Evolutionary conservation across 306 rosid genomes (phyloP), one percentile per base, ranked within the genome.

Genomic region (Citrullus mucosospermus): DNA sequence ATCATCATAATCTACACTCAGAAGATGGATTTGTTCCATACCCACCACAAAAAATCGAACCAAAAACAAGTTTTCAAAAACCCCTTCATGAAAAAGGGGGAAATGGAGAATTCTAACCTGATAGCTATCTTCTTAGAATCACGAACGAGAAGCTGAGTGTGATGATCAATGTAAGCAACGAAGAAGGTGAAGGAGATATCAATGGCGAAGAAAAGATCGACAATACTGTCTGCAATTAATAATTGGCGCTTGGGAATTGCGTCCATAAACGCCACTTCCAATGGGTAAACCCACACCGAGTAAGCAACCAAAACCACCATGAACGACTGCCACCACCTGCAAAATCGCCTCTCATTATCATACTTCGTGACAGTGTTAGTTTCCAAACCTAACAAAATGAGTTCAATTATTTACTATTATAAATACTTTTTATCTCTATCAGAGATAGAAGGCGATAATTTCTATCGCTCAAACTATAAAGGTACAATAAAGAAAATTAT

Each of bases 241-340:
- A 92, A 63, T 68, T 83, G 75, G 8, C n/a, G 79, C 28, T 80
- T 50, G 9, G 85, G 81, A 15, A 82, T 73, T 1, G 84, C 55
- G 20, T 82, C 67, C 68, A 91, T 76, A 84, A 93, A 93, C 32
- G 97, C 96, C 60, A 85, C 92, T 83, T 93, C 97, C 86, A 91
- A 86, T 22, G 98, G 98, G 78, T 86, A 93, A 11, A 83, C 85
- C 98, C 98, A 91, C 58, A 90, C 93, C 36, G 92, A 88, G 83
- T 91, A 93, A 15, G 89, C 92, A n/a, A 93, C 97, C 78, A 93
- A 78, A 51, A 88, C 20, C 81, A 93, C 95, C 98, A 93, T 93
- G 12, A 87, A 84, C 65, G 87, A 78, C 85, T 88, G 93, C 97
- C 98, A 93, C 76, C 89, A 78, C 90, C 98, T 93, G 83, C 89